Evolutionary conservation across 2,329 filamentous ascomycete genomes (phyloP).

Genomic region (Calonectria multiphialidica): DNA sequence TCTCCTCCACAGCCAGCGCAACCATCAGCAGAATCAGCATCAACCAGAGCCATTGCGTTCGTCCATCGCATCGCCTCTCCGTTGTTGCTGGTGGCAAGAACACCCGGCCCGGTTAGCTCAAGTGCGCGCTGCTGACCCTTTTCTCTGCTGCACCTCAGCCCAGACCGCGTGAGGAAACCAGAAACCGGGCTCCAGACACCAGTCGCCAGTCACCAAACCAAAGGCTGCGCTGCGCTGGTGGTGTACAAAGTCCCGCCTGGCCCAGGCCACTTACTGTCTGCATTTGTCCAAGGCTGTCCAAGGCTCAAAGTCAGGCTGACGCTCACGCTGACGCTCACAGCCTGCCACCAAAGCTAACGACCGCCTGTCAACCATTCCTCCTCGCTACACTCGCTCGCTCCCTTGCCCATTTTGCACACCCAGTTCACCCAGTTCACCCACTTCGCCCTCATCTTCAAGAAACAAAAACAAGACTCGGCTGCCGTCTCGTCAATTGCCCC

Average conservation of each 20-base stretch:
- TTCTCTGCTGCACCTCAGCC: background rate
- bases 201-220: background rate
- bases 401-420: constrained; percentile 2
- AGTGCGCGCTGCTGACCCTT: constrained; percentile 1
- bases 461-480: constrained; percentile 1
- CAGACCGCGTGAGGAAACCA: background rate
- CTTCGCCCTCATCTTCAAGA: background rate
- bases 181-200: background rate
- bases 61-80: background rate
- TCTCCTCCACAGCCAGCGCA: constrained; percentile 5
- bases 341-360: constrained; percentile 7
- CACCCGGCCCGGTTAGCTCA: background rate
- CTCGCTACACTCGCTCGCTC: background rate
- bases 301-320: constrained; percentile 24
- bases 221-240: background rate
- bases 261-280: constrained; percentile 12
- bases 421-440: background rate
- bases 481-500: constrained; percentile 10
- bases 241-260: background rate
- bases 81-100: constrained; percentile 4
- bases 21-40: background rate
- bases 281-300: constrained; percentile 13
- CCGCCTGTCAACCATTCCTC: constrained; percentile 1
- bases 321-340: constrained; percentile 8
- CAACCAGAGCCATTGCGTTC: constrained; percentile 3